Percentiles rank a stretch among this genome's conserved stretches.
Conservation (phyloP, 257 asterid genomes). For the Jaltomata sinuosa region DNA sequence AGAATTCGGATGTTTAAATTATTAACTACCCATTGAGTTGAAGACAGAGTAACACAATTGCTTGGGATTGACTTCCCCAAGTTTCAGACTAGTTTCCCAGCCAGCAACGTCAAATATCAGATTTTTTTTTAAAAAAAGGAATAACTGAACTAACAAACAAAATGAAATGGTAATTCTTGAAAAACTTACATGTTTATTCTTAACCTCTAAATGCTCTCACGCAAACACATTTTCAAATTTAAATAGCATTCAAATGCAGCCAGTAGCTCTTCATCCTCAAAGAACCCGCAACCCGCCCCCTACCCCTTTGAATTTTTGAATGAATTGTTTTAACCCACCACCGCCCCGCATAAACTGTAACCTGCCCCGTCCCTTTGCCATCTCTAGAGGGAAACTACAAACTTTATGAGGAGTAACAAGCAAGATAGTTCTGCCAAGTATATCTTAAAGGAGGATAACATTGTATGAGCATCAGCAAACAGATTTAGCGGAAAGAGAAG, state of each 20-base stretch:
- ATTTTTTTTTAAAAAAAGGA: background rate
- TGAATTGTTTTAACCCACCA: background rate
- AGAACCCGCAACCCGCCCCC: background rate
- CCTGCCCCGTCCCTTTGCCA: background rate
- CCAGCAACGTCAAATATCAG: background rate
- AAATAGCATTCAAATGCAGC: background rate
- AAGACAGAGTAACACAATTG: background rate
- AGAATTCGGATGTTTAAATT: background rate
- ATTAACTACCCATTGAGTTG: background rate
- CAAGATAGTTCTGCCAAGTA: background rate
- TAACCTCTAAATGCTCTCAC: background rate
- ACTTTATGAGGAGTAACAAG: background rate
- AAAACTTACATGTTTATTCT: background rate
- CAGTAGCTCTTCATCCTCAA: background rate
- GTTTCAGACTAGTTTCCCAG: background rate
- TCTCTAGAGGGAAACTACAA: background rate
- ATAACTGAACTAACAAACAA: background rate
- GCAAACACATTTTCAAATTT: background rate
- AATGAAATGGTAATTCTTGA: background rate
- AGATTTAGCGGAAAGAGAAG: background rate
- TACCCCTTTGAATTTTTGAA: background rate
- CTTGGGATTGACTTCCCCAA: background rate
- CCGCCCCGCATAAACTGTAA: background rate
- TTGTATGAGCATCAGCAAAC: background rate
- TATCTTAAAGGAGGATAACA: background rate